Evolutionary conservation across 176 grass and related monocot genomes (phyloP).

Genomic region (Zoysia pacifica): DNA sequence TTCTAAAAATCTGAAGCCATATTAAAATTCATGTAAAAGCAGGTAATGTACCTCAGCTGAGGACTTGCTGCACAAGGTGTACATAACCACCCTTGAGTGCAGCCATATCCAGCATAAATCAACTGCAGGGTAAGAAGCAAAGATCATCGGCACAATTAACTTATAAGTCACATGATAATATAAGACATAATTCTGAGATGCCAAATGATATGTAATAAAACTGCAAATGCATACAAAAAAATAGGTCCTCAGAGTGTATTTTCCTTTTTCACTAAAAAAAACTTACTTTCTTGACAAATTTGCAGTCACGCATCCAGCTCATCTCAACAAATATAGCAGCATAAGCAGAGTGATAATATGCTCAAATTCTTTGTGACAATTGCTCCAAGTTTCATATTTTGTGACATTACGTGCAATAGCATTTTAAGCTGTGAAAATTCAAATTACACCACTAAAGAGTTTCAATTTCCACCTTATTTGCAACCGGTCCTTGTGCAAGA

Average conservation of each 20-base stretch:
- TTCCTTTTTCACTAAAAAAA: neutral
- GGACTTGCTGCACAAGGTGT: constrained; percentile 84
- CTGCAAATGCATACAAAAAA: neutral
- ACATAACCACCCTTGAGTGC: constrained; percentile 96
- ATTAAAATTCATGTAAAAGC: constrained; percentile 23
- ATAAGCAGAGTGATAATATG: neutral
- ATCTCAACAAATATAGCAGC: constrained; percentile 15
- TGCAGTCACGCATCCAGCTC: neutral
- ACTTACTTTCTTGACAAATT: neutral
- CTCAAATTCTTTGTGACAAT: neutral
- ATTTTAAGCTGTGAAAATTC: neutral
- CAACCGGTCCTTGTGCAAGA: constrained; percentile 87
- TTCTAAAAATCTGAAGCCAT: neutral
- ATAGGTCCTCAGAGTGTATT: neutral
- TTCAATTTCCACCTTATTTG: constrained; percentile 77
- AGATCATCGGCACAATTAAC: constrained; percentile 25
- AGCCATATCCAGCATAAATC: constrained; percentile 94
- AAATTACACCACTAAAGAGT: constrained; percentile 9
- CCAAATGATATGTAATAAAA: constrained; percentile 9
- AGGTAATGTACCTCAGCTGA: constrained; percentile 63
- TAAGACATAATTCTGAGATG: constrained; percentile 13
- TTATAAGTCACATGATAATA: neutral
- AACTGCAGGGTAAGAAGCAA: constrained; percentile 51
- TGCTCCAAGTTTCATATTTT: neutral
- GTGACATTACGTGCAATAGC: neutral